Evolutionary conservation across 2,329 filamentous ascomycete species (phyloP), one percentile per base, ranked within the genome.

Genomic region (Paecilomyces formosus): DNA sequence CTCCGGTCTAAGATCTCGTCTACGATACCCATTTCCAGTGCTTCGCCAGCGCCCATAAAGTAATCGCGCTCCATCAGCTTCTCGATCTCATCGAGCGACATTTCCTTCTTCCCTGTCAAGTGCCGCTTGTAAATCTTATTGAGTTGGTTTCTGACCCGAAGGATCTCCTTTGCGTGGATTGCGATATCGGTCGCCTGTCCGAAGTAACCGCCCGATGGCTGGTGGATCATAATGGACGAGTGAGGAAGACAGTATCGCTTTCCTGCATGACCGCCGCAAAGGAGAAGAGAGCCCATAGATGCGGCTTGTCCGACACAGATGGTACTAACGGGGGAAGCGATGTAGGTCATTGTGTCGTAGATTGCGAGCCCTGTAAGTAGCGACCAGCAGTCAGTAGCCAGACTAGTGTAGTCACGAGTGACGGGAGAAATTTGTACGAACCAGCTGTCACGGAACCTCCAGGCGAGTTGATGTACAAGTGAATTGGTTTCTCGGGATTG

Each of bases 271-370:
- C 95, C 94, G 53, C 93, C 94, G 54, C 89, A 88, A 0, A 99
- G 84, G 1, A 99, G 80, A 24, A 99, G 81, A 1, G 88, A 91
- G 5, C 92, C 94, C 94, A 99, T 99, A 2, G 89, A 94, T 1
- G 94, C 93, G 0, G 95, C 94, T 68, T 95, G 90, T 7, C 94
- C 94, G 51, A 99, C 85, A 70, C 94, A 97, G 30, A 99, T 94
- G 0, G 94, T 99, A 51, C 89, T 93, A 0, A 99, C 92, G 1
- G 93, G 91, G 2, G 90, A 90, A 61, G 88, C 87, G 71, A 99
- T 97, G 75, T 99, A 99, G 66, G 88, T 87, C 93, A 99, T 97
- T 12, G 94, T 99, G 73, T 99, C 94, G 81, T 99, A 99, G 69
- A 99, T 97, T 26, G 94, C 92, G 60, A 88, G 79, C 51, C 74